Base-by-base conservation (phyloP, 106 monocot species). In the Dioscorea alata region DNA sequence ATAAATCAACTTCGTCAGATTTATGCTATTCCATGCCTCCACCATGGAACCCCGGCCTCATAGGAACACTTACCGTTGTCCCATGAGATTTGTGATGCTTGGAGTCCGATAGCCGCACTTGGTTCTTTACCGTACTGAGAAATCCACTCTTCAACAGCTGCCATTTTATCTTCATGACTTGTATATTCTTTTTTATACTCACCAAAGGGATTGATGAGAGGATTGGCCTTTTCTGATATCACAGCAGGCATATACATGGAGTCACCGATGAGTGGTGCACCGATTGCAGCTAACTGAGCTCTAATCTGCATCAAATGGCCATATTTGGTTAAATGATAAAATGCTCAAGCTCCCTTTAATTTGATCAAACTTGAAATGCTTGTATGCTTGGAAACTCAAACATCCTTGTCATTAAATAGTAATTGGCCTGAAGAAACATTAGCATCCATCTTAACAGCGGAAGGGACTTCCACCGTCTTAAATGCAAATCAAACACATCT, bases 21-120 rank as follows among this genome's bases (percentile, higher is more conserved):
- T 65, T 22, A 21, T 6, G 28, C 57, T 57, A 65, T 32, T 23
- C 69, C 53, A 35, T 28, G 69, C 63, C 85, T 82, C 97, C 92
- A 92, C 89, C 92, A 97, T 53, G 92, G 97, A 53, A 35, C 17
- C 64, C 81, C 76, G 23, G 97, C 89, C 65, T 81, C 60, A 33
- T 92, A 97, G 53, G 66, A 70, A 57, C 68, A 71, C 13, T 71
- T 57, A 1, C 83, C 92, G 64, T 83, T 80, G 31, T 89, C 74
- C 97, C 97, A 97, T 25, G 97, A 97, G 48, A 97, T 92, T 21
- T 83, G 78, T 16, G 71, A 92, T 16, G 97, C 97, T 71, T 97
- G 86, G 21, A 97, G 86, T 19, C 92, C 97, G 8, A 97, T 92
- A 21, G 85, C 92, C 1, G 75, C 70, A 59, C 53, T 75, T 4